Percentiles rank a stretch among this genome's conserved stretches.
Evolutionary conservation across 352 stramenopile genomes (phyloP).

Genomic region (Albugo candida): DNA sequence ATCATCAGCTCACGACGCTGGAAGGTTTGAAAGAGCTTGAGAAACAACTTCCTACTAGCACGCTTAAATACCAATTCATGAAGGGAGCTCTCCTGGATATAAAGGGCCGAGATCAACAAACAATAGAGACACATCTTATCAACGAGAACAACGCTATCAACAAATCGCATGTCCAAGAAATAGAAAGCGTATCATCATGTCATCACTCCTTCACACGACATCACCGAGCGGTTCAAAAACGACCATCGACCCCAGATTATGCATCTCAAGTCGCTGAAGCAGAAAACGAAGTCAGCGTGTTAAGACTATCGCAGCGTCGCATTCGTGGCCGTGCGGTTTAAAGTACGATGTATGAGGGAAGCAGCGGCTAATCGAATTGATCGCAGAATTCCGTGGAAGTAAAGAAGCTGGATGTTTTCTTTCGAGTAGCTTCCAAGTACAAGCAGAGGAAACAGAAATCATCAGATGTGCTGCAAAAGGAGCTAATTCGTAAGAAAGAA

Average conservation of each 20-base stretch:
- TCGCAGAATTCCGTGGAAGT: conserved; percentile 67
- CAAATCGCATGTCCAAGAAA: conserved; percentile 22
- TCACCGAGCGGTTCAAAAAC: conserved; percentile 5
- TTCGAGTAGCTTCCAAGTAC: not conserved
- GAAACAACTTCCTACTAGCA: not conserved
- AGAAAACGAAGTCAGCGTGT: conserved; percentile 18
- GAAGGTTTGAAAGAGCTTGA: conserved; percentile 15
- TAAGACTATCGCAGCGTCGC: conserved; percentile 74
- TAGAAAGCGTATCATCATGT: not conserved
- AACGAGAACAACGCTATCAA: conserved; percentile 81
- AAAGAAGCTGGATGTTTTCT: conserved; percentile 16
- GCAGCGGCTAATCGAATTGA: conserved; percentile 66
- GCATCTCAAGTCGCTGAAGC: conserved; percentile 12
- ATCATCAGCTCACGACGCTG: conserved; percentile 17
- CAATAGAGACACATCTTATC: conserved; percentile 59
- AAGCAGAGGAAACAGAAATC: conserved; percentile 25
- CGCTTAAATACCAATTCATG: conserved; percentile 13
- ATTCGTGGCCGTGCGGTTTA: conserved; percentile 79
- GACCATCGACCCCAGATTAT: conserved; percentile 69
- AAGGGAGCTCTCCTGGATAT: conserved; percentile 16
- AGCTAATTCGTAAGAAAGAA: conserved; percentile 63
- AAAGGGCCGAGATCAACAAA: conserved; percentile 55
- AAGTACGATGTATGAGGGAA: conserved; percentile 89
- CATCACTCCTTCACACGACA: not conserved
- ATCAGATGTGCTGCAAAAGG: conserved; percentile 73